Evolutionary conservation across 2,329 filamentous ascomycete species (phyloP).

Genomic region (Exophiala aquamarina): DNA sequence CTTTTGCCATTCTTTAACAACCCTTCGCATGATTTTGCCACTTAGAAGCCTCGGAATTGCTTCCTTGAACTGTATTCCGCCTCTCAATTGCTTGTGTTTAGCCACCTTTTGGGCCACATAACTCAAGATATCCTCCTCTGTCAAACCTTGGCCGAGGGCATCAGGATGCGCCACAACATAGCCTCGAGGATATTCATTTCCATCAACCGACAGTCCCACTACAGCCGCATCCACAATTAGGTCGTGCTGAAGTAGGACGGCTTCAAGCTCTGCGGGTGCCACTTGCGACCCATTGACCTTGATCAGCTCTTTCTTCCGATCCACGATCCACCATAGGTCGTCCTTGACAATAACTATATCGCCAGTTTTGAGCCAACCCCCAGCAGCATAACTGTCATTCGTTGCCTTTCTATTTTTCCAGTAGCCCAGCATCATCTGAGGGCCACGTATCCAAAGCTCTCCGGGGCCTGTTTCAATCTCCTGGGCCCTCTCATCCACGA

Average conservation of each 20-base stretch:
- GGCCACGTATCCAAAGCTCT: conserved; percentile 55
- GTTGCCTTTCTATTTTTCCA: conserved; percentile 52
- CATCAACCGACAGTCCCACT: conserved; percentile 41
- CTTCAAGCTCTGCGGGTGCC: conserved; percentile 59
- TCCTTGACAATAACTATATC: conserved; percentile 73
- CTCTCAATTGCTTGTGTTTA: conserved; percentile 53
- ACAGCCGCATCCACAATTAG: conserved; percentile 56
- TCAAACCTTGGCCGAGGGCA: conserved; percentile 38
- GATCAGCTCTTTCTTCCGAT: conserved; percentile 52
- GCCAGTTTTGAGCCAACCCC: conserved; percentile 78
- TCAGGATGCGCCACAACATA: conserved; percentile 51
- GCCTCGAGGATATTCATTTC: conserved; percentile 44
- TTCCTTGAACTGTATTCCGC: conserved; percentile 55
- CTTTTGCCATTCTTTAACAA: conserved; percentile 56
- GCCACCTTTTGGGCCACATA: conserved; percentile 49
- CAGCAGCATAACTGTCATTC: conserved; percentile 63
- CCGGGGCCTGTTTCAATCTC: conserved; percentile 70
- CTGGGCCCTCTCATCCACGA: conserved; percentile 67
- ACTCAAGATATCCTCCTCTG: conserved; percentile 40
- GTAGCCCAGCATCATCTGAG: conserved; percentile 54
- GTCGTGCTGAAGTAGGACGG: conserved; percentile 51
- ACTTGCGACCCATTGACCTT: conserved; percentile 66
- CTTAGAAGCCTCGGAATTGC: conserved; percentile 57
- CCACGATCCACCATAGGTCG: conserved; percentile 60
- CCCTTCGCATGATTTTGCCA: conserved; percentile 57